Evolutionary conservation across 192 early-diverging fungal genomes (phyloP).

Genomic region (Chytriomyces confervae): DNA sequence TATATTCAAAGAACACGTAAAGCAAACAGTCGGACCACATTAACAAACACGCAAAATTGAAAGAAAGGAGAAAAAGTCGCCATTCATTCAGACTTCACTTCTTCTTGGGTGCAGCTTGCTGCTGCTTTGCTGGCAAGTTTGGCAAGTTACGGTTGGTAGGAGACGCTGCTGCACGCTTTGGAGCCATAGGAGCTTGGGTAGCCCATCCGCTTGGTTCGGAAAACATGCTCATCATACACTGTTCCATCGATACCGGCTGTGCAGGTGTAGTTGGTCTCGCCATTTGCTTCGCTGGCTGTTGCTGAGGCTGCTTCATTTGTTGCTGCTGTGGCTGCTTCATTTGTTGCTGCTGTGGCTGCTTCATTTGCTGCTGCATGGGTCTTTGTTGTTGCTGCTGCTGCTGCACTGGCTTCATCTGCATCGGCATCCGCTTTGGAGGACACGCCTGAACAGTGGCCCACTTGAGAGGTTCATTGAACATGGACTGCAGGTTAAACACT

Average conservation of each 20-base stretch:
- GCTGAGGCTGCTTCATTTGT: no score
- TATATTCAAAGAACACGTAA: no score
- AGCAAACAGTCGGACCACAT: no score
- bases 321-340: no score
- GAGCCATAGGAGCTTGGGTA: background rate
- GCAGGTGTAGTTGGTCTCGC: background rate
- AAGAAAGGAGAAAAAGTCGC: no score
- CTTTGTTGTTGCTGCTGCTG: background rate
- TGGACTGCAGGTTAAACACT: slow-evolving; percentile 16
- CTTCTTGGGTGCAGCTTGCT: background rate
- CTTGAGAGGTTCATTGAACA: slow-evolving; percentile 17
- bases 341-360: background rate
- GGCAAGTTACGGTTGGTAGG: background rate
- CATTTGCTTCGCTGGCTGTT: background rate
- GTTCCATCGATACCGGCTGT: no score
- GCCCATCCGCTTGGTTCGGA: background rate
- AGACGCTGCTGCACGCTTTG: background rate
- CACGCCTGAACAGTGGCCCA: background rate
- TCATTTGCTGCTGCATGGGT: slow-evolving; percentile 2
- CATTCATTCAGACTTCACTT: no score
- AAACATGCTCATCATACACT: background rate
- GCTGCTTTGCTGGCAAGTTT: background rate
- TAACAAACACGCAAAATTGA: no score
- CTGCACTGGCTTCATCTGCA: slow-evolving; percentile 5
- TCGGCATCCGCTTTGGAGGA: slow-evolving; percentile 20